Conservation (phyloP, 2,329 filamentous ascomycete genomes). For the Metarhizium robertsii region DNA sequence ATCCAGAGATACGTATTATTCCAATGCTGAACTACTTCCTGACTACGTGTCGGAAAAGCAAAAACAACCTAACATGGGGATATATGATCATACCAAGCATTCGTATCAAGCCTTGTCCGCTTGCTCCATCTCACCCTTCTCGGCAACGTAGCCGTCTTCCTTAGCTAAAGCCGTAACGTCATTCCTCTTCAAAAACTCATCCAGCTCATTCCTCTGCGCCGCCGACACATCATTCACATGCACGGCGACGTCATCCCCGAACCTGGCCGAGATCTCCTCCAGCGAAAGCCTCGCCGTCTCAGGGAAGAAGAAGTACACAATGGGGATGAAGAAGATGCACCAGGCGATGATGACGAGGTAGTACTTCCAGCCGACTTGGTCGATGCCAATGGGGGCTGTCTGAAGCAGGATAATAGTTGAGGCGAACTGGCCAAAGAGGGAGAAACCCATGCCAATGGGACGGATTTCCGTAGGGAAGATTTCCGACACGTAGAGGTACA, state of each 20-base stretch:
- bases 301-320: constrained; percentile 22
- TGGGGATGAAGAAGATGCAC: constrained; percentile 21
- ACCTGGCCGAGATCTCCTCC: constrained; percentile 26
- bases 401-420: constrained; percentile 38
- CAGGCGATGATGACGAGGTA: constrained; percentile 37
- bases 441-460: too few species aligned
- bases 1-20: too few species aligned
- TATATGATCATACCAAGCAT: too few species aligned
- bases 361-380: constrained; percentile 38
- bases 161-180: constrained; percentile 5
- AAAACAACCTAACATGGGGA: too few species aligned
- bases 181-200: constrained; percentile 12
- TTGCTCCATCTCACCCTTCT: neutral
- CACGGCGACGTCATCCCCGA: constrained; percentile 41
- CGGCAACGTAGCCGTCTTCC: neutral
- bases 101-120: neutral
- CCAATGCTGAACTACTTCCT: too few species aligned
- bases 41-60: too few species aligned
- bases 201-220: constrained; percentile 12
- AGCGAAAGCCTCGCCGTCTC: constrained; percentile 26
- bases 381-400: constrained; percentile 27
- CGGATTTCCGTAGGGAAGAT: too few species aligned
- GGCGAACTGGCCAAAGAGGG: constrained; percentile 38
- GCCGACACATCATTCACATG: constrained; percentile 33
- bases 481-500: constrained; percentile 5